These are phyloP conservation scores for Candida yuanshanica DNA, from an alignment of 805 yeast species.

Conservation along the genomic window DNA sequence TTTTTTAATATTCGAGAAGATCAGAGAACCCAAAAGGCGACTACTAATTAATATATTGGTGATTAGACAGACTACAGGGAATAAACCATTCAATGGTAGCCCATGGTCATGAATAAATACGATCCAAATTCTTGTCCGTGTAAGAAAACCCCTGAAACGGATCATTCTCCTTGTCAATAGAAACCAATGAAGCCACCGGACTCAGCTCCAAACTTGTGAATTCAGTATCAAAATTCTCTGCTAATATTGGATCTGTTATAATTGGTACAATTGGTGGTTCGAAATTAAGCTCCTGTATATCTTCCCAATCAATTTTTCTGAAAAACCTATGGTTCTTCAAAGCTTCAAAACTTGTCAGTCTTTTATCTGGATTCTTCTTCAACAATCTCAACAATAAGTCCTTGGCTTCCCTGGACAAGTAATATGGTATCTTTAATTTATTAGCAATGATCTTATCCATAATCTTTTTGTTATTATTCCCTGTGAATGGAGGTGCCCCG, in stretches of 20 bases:
- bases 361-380: slow-evolving; percentile 62
- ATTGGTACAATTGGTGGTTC: slow-evolving; percentile 81
- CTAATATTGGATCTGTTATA: slow-evolving; percentile 72
- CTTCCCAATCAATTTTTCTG: slow-evolving; percentile 68
- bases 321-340: slow-evolving; percentile 68
- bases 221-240: slow-evolving; percentile 79
- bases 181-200: slow-evolving; percentile 24
- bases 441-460: slow-evolving; percentile 70
- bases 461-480: slow-evolving; percentile 69
- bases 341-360: slow-evolving; percentile 53
- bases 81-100: background rate
- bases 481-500: slow-evolving; percentile 87
- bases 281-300: slow-evolving; percentile 38
- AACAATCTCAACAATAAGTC: slow-evolving; percentile 63
- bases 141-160: slow-evolving; percentile 42
- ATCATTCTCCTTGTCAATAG: slow-evolving; percentile 11
- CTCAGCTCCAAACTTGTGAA: slow-evolving; percentile 63
- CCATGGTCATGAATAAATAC: slow-evolving; percentile 15
- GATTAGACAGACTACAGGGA: too few relatives aligned
- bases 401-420: slow-evolving; percentile 73
- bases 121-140: slow-evolving; percentile 25
- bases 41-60: too few relatives aligned
- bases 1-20: too few relatives aligned
- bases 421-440: slow-evolving; percentile 64
- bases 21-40: too few relatives aligned